Evolutionary conservation across 148 eudicot species (phyloP).

Genomic region (Hydrangea macrophylla): DNA sequence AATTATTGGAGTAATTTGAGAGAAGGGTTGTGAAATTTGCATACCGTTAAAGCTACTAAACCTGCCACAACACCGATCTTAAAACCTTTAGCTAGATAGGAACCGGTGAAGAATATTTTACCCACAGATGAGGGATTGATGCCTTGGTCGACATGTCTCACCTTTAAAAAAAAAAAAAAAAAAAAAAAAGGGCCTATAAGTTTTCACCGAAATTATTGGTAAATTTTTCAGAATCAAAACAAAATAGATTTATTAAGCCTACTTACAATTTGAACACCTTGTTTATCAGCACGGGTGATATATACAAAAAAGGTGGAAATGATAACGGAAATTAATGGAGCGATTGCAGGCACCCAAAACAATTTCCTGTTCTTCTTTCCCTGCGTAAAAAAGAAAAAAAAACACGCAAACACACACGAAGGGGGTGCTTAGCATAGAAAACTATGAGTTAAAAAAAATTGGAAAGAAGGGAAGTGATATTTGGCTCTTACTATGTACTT

Average conservation of each 20-base stretch:
- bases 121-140: slow-evolving; percentile 61
- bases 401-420: not conserved
- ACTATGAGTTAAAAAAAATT: not conserved
- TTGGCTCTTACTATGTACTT: slow-evolving; percentile 62
- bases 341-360: slow-evolving; percentile 90
- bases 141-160: slow-evolving; percentile 57
- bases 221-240: not conserved
- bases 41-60: slow-evolving; percentile 68
- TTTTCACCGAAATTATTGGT: not conserved
- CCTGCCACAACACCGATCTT: slow-evolving; percentile 70
- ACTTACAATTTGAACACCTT: slow-evolving; percentile 76
- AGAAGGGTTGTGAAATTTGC: not conserved
- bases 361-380: slow-evolving; percentile 71
- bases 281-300: slow-evolving; percentile 59
- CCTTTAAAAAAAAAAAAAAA: slow-evolving; percentile 32
- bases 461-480: not conserved
- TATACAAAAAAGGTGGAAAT: slow-evolving; percentile 66
- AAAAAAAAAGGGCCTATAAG: not conserved
- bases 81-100: slow-evolving; percentile 48
- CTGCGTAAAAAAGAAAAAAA: slow-evolving; percentile 28
- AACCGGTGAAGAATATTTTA: slow-evolving; percentile 53
- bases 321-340: slow-evolving; percentile 72
- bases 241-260: not conserved
- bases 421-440: not conserved
- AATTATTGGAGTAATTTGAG: not conserved